Evolutionary conservation across 2,329 filamentous ascomycete species (phyloP), one percentile per base, ranked within the genome.

Genomic region (Talaromyces marneffei): DNA sequence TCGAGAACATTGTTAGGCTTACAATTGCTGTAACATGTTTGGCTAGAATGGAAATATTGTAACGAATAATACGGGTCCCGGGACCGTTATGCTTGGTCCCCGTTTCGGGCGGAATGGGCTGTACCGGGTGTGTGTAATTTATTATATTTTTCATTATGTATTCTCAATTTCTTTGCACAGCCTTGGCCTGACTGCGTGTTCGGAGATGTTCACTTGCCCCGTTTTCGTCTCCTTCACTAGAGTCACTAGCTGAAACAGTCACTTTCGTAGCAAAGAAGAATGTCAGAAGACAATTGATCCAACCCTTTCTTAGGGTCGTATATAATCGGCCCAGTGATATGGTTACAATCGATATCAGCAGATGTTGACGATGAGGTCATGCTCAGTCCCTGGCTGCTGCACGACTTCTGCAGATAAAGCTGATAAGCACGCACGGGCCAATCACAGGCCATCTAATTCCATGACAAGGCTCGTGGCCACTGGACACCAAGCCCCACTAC

Each of bases 351-450:
- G 29, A 52, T 29, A 52, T 52, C 52, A 55, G 52, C 20, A 29
- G 52, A 40, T 18, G 35, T 40, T 25, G 20, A 37, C 52, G 33
- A 55, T 55, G 52, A 55, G 40, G 29, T 39, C 52, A 55, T 40
- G 33, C 10, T 12, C 44, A 48, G 44, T 48, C 44, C 44, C 44
- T 48, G 44, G 44, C 25, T 48, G 44, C 48, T 52, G 48, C 48
- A 52, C 48, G 29, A 35, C 27, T 52, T 52, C 48, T 52, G 48
- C 48, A 52, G 48, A 52, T 52, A 52, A 52, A 52, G 48, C 39
- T 18, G 57, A 59, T 59, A 59, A 59, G 57, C 33, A 40, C n/a
- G 35, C 44, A 39, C 44, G 23, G 29, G n/a, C 57, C 57, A 59
- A 59, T 59, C 57, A 59, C 9, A 18, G 40, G n/a, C 25, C 25